These are phyloP conservation scores for Penicillium sp. DNA, from an alignment of 2,329 filamentous ascomycete species.

Conservation along the genomic window DNA sequence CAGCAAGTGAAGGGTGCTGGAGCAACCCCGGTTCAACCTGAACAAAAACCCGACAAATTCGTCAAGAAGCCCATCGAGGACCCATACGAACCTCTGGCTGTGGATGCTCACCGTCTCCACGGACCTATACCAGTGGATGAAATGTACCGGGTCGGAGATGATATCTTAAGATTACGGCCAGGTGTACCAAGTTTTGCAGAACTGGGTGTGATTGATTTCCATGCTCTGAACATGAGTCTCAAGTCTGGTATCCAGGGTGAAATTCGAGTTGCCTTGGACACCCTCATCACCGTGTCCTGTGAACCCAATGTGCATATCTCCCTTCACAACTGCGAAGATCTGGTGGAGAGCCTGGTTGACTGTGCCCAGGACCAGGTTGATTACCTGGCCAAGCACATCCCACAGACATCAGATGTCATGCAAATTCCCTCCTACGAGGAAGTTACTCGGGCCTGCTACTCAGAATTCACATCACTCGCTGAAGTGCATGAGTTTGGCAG, in stretches of 20 bases:
- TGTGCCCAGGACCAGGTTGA: constrained; percentile 88
- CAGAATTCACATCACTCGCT: constrained; percentile 66
- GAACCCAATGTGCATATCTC: constrained; percentile 60
- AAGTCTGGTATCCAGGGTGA: constrained; percentile 87
- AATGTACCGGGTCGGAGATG: constrained; percentile 58
- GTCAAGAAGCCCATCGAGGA: constrained; percentile 40
- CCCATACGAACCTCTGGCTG: constrained; percentile 45
- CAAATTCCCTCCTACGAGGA: constrained; percentile 83
- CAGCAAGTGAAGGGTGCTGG: constrained; percentile 26
- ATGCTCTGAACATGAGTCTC: constrained; percentile 80
- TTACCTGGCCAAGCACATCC: constrained; percentile 73
- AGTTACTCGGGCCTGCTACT: constrained; percentile 68
- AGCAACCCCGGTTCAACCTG: constrained; percentile 29
- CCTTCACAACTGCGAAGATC: constrained; percentile 73
- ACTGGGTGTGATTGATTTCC: constrained; percentile 82
- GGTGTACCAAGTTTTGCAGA: constrained; percentile 70
- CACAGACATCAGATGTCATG: constrained; percentile 81
- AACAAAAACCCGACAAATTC: constrained; percentile 31
- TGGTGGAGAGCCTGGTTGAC: constrained; percentile 82
- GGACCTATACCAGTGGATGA: constrained; percentile 68
- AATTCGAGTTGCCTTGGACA: constrained; percentile 83
- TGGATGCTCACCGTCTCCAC: constrained; percentile 52
- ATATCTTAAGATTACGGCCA: constrained; percentile 65
- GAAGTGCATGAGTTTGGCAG: constrained; percentile 71
- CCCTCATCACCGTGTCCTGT: constrained; percentile 66